A percentile compares a stretch with the other conserved stretches of the same genome.
Conservation (phyloP, 257 asterid genomes). For the Solanum arcanum region DNA sequence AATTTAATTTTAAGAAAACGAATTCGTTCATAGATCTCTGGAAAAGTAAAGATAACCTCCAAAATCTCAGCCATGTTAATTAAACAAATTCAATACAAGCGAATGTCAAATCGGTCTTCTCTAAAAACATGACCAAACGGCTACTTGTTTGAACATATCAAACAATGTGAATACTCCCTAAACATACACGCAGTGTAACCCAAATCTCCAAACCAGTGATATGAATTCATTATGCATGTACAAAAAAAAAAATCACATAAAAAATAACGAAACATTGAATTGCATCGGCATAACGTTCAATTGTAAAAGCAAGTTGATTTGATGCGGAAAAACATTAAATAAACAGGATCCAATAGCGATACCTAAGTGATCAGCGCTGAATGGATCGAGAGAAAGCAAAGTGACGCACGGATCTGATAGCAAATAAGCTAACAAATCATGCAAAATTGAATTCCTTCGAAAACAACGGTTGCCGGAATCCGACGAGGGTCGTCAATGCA, state of each 20-base stretch:
- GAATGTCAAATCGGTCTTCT: not conserved
- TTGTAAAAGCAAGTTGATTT: not conserved
- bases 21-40: not conserved
- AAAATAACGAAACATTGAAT: not conserved
- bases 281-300: not conserved
- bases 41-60: not conserved
- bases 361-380: not conserved
- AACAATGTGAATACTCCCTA: not conserved
- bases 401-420: not conserved
- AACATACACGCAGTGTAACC: not conserved
- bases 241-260: not conserved
- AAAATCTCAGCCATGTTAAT: not conserved
- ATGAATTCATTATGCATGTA: not conserved
- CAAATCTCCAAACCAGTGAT: not conserved
- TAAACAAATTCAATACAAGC: not conserved
- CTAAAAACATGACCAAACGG: not conserved
- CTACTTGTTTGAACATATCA: not conserved
- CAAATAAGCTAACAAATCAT: not conserved
- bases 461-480: not conserved
- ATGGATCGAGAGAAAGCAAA: not conserved
- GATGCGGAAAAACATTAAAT: not conserved
- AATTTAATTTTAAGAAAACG: not conserved
- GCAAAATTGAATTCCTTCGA: not conserved
- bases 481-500: not conserved
- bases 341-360: not conserved